Percentiles rank a stretch among this genome's conserved stretches.
Conservation (phyloP, 108 stramenopile species). For the Pseudonitzschia multistriata region DNA sequence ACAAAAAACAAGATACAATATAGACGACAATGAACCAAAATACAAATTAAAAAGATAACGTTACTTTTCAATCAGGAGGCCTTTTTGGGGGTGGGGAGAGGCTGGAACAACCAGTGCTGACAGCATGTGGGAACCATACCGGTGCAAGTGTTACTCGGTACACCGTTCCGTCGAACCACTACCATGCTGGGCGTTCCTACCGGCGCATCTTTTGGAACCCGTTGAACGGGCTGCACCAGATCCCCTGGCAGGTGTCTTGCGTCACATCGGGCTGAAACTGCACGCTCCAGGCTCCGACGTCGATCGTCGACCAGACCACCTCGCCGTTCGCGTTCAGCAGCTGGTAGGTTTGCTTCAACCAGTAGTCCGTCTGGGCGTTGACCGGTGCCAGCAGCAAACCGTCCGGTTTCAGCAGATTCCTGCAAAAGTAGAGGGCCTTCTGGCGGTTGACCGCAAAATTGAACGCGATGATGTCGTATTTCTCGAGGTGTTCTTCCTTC, state of each 20-base stretch:
- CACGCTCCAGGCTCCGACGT: conserved; percentile 89
- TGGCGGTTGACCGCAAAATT: conserved; percentile 83
- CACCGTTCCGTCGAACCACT: no score
- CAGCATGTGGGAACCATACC: no score
- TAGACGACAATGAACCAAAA: no score
- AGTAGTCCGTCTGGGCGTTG: conserved; percentile 76
- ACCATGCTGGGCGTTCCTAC: no score
- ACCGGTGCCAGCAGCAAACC: conserved; percentile 75
- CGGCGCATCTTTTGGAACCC: conserved; percentile 64
- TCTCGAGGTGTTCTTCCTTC: conserved; percentile 18
- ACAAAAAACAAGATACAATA: no score
- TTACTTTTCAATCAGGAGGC: no score
- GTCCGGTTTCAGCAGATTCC: conserved; percentile 46
- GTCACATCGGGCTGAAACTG: conserved; percentile 91
- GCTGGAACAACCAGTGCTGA: no score
- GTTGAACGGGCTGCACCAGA: conserved; percentile 87
- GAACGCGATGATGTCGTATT: conserved; percentile 71
- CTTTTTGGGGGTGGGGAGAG: no score
- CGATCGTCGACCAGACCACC: conserved; percentile 52
- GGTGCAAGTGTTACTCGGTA: no score
- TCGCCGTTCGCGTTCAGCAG: conserved; percentile 52
- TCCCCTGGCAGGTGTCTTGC: conserved; percentile 78
- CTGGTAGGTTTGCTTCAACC: conserved; percentile 79
- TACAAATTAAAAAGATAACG: no score
- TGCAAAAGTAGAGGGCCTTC: conserved; percentile 65